Conservation (phyloP, 2,329 filamentous ascomycete species). For the Sarocladium strictum region DNA sequence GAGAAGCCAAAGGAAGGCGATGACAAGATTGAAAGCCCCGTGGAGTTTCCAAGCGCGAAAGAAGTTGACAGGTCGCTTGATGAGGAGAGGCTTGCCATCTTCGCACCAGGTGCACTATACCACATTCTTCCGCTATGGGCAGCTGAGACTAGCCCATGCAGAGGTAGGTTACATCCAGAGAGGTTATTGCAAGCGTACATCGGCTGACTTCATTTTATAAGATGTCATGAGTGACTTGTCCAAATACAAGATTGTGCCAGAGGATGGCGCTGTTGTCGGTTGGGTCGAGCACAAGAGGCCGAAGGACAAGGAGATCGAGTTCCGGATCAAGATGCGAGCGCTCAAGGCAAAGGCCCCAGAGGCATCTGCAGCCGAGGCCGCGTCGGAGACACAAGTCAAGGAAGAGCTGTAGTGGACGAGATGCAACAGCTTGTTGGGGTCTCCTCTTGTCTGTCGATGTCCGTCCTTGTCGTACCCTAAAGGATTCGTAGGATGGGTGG, state of each 20-base stretch:
- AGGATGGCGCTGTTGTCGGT: constrained; percentile 21
- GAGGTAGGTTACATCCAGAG: constrained; percentile 25
- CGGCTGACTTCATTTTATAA: constrained; percentile 10
- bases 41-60: constrained; percentile 21
- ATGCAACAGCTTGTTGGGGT: no score
- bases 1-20: constrained; percentile 32
- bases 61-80: constrained; percentile 24
- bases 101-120: constrained; percentile 47
- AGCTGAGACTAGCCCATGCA: constrained; percentile 35
- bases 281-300: constrained; percentile 26
- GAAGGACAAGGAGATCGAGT: constrained; percentile 24
- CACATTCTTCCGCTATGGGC: constrained; percentile 44
- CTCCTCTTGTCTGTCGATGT: no score
- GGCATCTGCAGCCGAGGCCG: constrained; percentile 9
- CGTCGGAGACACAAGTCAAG: constrained; percentile 12
- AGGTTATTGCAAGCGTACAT: not conserved
- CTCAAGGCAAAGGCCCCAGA: constrained; percentile 21
- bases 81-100: constrained; percentile 35
- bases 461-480: no score
- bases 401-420: constrained; percentile 19
- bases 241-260: constrained; percentile 21
- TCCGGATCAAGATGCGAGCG: constrained; percentile 29
- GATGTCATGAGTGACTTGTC: constrained; percentile 21
- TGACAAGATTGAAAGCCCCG: constrained; percentile 32
- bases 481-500: no score